A percentile compares a stretch with the other conserved stretches of the same genome.
Conservation (phyloP, 805 yeast species). For the Kodamaea nitidulidarum region DNA sequence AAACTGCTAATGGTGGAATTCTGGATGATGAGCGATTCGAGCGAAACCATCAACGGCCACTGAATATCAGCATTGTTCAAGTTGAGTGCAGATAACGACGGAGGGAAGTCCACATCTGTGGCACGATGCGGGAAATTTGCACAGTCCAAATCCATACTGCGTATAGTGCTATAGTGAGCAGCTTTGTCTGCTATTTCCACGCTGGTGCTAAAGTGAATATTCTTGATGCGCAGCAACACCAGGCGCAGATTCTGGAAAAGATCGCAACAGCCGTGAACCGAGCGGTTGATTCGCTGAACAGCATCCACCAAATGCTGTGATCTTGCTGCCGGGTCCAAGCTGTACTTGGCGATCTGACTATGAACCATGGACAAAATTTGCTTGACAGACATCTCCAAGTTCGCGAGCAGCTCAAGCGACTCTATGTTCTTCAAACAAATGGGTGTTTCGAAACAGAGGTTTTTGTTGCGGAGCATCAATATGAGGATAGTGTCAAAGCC, state of each 20-base stretch:
- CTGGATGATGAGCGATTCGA: conserved; percentile 1
- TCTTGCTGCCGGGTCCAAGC: background rate
- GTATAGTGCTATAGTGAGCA: background rate
- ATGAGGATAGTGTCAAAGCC: background rate
- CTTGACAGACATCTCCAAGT: background rate
- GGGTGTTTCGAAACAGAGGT: background rate
- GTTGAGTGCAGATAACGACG: background rate
- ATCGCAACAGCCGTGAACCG: background rate
- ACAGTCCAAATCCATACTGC: conserved; percentile 1
- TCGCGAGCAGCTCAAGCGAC: background rate
- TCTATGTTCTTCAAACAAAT: background rate
- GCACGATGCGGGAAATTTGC: background rate
- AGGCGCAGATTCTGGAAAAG: background rate
- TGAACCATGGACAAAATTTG: background rate
- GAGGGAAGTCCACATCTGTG: background rate
- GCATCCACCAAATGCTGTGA: conserved; percentile 1
- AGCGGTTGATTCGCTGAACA: background rate
- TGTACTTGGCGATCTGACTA: background rate
- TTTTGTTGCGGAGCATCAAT: conserved; percentile 2
- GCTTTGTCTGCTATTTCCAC: background rate
- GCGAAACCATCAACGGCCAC: conserved; percentile 1
- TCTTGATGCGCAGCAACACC: conserved; percentile 1
- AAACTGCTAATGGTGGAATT: background rate
- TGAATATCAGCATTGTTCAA: background rate
- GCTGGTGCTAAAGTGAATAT: background rate